Percentiles rank a stretch among this genome's conserved stretches.
These are phyloP conservation scores for Phoma sp. DNA, from an alignment of 2,329 filamentous ascomycete genomes.

Conservation along the genomic window DNA sequence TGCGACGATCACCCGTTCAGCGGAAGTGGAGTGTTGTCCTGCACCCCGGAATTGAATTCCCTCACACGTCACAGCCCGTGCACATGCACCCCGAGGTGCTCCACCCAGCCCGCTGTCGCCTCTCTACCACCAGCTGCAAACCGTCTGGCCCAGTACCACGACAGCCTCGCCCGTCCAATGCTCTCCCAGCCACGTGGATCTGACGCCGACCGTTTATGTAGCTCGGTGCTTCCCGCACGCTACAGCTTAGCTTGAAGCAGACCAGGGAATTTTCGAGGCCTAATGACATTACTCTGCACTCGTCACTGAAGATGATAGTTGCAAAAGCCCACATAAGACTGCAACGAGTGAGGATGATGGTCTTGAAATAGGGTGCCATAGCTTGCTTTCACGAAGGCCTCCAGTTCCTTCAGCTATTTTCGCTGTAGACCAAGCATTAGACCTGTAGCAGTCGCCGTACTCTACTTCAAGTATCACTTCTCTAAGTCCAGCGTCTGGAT, in stretches of 20 bases:
- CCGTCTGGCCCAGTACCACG: not conserved
- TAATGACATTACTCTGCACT: not conserved
- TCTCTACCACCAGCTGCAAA: not conserved
- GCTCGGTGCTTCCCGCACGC: constrained; percentile 5
- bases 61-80: constrained; percentile 5
- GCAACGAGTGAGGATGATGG: no score
- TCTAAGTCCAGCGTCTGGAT: no score
- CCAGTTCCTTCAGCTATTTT: no score
- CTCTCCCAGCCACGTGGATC: not conserved
- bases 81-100: not conserved
- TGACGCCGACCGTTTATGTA: not conserved
- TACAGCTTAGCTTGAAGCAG: constrained; percentile 6
- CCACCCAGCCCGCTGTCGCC: not conserved
- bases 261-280: not conserved
- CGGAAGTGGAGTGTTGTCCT: not conserved
- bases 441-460: no score
- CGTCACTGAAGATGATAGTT: no score
- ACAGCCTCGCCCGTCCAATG: not conserved
- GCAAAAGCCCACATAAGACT: no score
- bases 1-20: not conserved
- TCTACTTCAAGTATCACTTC: no score
- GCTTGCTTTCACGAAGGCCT: no score
- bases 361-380: no score
- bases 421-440: no score
- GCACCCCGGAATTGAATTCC: constrained; percentile 1